Base-by-base conservation (phyloP, 345 rosid genomes). In the Citrus sinensis region DNA sequence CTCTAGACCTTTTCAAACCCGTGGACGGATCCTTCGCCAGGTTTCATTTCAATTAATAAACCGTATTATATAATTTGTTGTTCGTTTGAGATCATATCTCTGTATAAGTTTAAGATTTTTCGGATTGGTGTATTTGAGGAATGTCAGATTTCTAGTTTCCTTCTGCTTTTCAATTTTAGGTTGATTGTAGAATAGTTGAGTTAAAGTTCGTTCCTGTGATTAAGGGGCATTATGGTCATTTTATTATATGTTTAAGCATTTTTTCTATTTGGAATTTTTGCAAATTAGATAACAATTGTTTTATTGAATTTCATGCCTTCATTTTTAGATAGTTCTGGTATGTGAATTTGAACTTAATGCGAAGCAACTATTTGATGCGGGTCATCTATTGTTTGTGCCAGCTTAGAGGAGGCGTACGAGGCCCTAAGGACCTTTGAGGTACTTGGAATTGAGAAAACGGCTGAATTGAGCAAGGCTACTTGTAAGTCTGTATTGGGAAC, bases 401-500 rank as follows among this genome's bases (percentile, higher is more conserved):
- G 99, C 82, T 76, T 94, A 61, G 93, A 92, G 76, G 97, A 92
- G 84, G 82, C 94, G 0, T 97, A 87, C 69, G 97, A 92, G 85
- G 94, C 96, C 42, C 82, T 97, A 42, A 89, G 91, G 82, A 87
- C 96, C 70, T 88, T 92, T 70, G 91, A 94, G 83, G 82, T 90
- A 77, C 98, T 97, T 70, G 97, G 90, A 69, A 79, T 93, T 51
- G 89, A 87, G 73, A 80, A 78, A 76, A 87, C 85, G 81, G 70
- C 92, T 67, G 92, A 92, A 74, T 67, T 88, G 10, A 85, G 86
- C 62, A 79, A 77, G 7, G 66, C 80, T 60, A 81, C 91, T 71
- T 97, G 98, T 79, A 82, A 76, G 42, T 80, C 72, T 71, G 91
- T 90, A 9, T 70, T 66, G 17, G 85, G 88, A 75, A 88, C 87